These are phyloP conservation scores for Termitomyces sp. DNA, from an alignment of 768 basidiomycete genomes.

Conservation along the genomic window DNA sequence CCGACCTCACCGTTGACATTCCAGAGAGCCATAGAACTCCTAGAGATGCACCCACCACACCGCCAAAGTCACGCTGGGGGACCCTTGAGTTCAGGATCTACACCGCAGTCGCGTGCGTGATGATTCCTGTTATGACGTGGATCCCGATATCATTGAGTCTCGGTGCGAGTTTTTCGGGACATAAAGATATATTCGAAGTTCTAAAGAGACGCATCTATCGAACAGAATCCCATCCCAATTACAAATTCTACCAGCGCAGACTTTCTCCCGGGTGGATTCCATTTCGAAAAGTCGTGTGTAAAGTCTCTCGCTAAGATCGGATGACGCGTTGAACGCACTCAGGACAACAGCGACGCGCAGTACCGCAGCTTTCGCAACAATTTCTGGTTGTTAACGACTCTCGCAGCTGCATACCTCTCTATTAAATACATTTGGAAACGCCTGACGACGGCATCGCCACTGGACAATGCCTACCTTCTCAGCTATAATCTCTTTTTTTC, in stretches of 20 bases:
- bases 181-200: not conserved
- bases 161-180: slow-evolving; percentile 42
- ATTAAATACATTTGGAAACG: slow-evolving; percentile 47
- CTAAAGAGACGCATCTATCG: not conserved
- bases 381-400: slow-evolving; percentile 52
- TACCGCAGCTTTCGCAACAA: slow-evolving; percentile 85
- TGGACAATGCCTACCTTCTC: slow-evolving; percentile 31
- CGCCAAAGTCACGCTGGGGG: slow-evolving; percentile 48
- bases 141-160: slow-evolving; percentile 68
- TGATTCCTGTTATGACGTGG: slow-evolving; percentile 72
- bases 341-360: slow-evolving; percentile 94
- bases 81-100: slow-evolving; percentile 82
- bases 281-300: slow-evolving; percentile 68
- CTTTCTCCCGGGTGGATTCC: slow-evolving; percentile 79
- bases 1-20: slow-evolving; percentile 49
- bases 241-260: slow-evolving; percentile 45
- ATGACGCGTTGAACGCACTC: slow-evolving; percentile 5
- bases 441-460: slow-evolving; percentile 15
- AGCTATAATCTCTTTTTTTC: slow-evolving; percentile 61
- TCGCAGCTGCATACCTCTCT: slow-evolving; percentile 46
- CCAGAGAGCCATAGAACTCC: slow-evolving; percentile 32
- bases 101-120: slow-evolving; percentile 49
- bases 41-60: slow-evolving; percentile 27
- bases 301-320: not conserved
- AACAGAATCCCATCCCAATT: slow-evolving; percentile 73